A percentile compares a stretch with the other conserved stretches of the same genome.
Conservation (phyloP, 805 yeast species). For the Ogataea allantospora region DNA sequence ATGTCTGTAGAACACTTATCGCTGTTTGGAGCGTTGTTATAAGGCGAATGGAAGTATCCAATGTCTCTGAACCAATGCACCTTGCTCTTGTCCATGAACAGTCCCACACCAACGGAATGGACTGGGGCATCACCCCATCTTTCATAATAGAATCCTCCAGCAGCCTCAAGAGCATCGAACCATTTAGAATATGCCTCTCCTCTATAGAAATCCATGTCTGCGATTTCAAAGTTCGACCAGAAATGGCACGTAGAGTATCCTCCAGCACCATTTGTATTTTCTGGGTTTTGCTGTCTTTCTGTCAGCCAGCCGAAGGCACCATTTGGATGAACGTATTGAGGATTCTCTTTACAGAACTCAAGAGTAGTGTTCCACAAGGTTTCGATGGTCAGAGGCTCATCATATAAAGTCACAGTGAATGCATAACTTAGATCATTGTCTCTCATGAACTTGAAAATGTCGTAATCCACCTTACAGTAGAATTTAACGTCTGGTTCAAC, state of each 20-base stretch:
- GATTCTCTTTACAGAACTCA: slow-evolving; percentile 58
- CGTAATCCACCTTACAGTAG: slow-evolving; percentile 76
- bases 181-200: slow-evolving; percentile 64
- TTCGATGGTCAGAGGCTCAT: slow-evolving; percentile 61
- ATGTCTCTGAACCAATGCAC: slow-evolving; percentile 56
- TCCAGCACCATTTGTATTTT: slow-evolving; percentile 38
- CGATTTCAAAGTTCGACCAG: slow-evolving; percentile 87
- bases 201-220: slow-evolving; percentile 70
- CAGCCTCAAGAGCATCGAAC: slow-evolving; percentile 63
- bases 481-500: slow-evolving; percentile 81
- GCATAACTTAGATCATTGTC: slow-evolving; percentile 72
- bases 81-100: slow-evolving; percentile 45
- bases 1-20: slow-evolving; percentile 20
- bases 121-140: slow-evolving; percentile 62
- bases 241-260: slow-evolving; percentile 83
- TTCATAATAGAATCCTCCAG: slow-evolving; percentile 83
- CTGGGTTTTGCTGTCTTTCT: slow-evolving; percentile 62
- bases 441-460: slow-evolving; percentile 76
- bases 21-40: slow-evolving; percentile 44
- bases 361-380: slow-evolving; percentile 75
- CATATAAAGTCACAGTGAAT: slow-evolving; percentile 71
- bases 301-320: slow-evolving; percentile 71
- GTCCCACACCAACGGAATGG: slow-evolving; percentile 47
- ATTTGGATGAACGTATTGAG: slow-evolving; percentile 56
- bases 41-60: slow-evolving; percentile 50